Conservation (phyloP, 176 grass and related monocot genomes). For the Elaeis guineensis region DNA sequence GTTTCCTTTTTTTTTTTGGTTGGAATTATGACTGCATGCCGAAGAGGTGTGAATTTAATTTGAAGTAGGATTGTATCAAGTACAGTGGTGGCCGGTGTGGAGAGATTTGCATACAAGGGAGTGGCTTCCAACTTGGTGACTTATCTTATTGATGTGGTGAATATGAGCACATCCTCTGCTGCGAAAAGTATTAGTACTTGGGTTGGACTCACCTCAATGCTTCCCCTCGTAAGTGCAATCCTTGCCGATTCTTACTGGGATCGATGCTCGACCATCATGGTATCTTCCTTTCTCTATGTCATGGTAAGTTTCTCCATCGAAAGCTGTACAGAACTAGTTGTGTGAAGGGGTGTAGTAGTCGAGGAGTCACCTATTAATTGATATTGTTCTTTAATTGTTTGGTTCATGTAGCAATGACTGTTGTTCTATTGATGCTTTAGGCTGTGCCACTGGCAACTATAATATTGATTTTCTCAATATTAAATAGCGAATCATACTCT, state of each 20-base stretch:
- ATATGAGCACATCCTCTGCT: slow-evolving; percentile 75
- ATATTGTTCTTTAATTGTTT: too few relatives aligned
- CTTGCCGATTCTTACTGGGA: slow-evolving; percentile 83
- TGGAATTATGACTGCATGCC: background rate
- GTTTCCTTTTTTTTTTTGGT: background rate
- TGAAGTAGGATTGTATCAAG: background rate
- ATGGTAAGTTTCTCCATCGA: slow-evolving; percentile 28
- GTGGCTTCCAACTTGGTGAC: slow-evolving; percentile 85
- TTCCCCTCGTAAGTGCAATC: slow-evolving; percentile 61
- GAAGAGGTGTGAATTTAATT: background rate
- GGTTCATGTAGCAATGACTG: too few relatives aligned
- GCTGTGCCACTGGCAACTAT: too few relatives aligned
- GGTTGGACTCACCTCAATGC: slow-evolving; percentile 75
- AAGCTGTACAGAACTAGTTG: too few relatives aligned
- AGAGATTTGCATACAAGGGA: slow-evolving; percentile 86
- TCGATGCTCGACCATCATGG: slow-evolving; percentile 50
- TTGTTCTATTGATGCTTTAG: too few relatives aligned
- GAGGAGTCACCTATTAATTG: too few relatives aligned
- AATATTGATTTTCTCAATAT: too few relatives aligned
- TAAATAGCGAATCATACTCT: too few relatives aligned
- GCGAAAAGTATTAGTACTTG: slow-evolving; percentile 73
- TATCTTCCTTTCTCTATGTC: slow-evolving; percentile 71
- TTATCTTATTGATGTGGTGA: slow-evolving; percentile 60
- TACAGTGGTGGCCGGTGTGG: slow-evolving; percentile 78
- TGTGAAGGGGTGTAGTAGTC: too few relatives aligned